Percentiles rank a stretch among this genome's conserved stretches.
Conservation (phyloP, 2,329 filamentous ascomycete genomes). For the Didymella pomorum region DNA sequence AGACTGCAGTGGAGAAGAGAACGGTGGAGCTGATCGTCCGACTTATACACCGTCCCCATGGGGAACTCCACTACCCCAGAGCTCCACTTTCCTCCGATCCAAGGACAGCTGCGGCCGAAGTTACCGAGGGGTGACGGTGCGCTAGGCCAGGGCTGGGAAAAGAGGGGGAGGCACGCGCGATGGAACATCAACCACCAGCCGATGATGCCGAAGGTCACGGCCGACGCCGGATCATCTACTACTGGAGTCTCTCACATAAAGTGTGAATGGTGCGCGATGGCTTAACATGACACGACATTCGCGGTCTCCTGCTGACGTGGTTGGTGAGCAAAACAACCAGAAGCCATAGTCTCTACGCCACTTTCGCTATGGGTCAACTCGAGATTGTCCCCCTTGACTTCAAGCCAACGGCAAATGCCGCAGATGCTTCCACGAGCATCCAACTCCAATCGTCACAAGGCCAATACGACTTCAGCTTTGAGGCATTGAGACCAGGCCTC, state of each 20-base stretch:
- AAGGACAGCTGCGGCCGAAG: slow-evolving; percentile 28
- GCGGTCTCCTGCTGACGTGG: neutral
- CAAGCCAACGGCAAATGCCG: slow-evolving; percentile 37
- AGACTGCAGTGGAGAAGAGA: slow-evolving; percentile 13
- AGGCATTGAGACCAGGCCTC: slow-evolving; percentile 67
- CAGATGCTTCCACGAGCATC: slow-evolving; percentile 36
- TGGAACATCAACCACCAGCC: neutral
- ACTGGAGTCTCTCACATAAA: slow-evolving; percentile 5
- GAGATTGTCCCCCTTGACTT: slow-evolving; percentile 55
- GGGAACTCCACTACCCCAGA: slow-evolving; percentile 32
- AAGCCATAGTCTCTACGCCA: neutral
- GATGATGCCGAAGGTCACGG: slow-evolving; percentile 5
- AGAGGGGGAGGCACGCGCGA: neutral
- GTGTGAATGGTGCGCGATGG: slow-evolving; percentile 2
- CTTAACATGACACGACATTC: neutral
- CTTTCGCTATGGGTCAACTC: slow-evolving; percentile 57
- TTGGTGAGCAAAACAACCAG: neutral
- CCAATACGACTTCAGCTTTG: slow-evolving; percentile 67
- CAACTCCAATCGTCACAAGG: slow-evolving; percentile 55
- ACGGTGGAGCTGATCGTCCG: slow-evolving; percentile 19
- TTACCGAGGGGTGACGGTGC: slow-evolving; percentile 3
- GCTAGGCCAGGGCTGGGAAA: neutral
- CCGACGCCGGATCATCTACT: slow-evolving; percentile 2
- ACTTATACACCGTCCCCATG: slow-evolving; percentile 35
- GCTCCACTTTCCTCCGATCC: slow-evolving; percentile 15